Conservation (phyloP, 768 basidiomycete species). For the Psilocybe azurescens region DNA sequence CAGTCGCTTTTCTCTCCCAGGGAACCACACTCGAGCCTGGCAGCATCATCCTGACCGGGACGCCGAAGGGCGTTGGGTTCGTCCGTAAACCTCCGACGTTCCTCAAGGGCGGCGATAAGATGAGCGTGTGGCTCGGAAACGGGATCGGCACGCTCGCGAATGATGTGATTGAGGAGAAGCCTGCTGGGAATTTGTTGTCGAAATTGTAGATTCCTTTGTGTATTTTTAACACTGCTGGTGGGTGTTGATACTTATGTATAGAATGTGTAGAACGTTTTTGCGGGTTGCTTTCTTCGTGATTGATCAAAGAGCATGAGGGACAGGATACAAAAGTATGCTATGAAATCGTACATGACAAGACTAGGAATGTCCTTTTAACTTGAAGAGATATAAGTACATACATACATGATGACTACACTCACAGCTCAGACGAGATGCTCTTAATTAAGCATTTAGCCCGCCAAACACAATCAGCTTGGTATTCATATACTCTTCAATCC, state of each 20-base stretch:
- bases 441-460: constrained; percentile 48
- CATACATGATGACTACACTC: background rate
- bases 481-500: constrained; percentile 89
- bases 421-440: background rate
- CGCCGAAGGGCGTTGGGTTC: constrained; percentile 84
- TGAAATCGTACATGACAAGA: background rate
- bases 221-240: background rate
- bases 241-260: too few relatives aligned
- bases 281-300: background rate
- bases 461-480: constrained; percentile 84
- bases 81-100: constrained; percentile 72
- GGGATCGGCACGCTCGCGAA: constrained; percentile 85
- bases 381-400: background rate
- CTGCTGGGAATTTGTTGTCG: constrained; percentile 26
- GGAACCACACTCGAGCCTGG: constrained; percentile 85
- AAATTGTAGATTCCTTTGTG: constrained; percentile 41
- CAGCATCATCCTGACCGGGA: constrained; percentile 83
- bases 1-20: constrained; percentile 82
- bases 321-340: background rate
- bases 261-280: too few relatives aligned
- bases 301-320: too few relatives aligned
- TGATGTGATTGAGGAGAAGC: constrained; percentile 72
- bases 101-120: constrained; percentile 76
- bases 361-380: background rate
- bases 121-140: constrained; percentile 68